Base-by-base conservation (phyloP, 257 asterid species). In the Plantago elongata region DNA sequence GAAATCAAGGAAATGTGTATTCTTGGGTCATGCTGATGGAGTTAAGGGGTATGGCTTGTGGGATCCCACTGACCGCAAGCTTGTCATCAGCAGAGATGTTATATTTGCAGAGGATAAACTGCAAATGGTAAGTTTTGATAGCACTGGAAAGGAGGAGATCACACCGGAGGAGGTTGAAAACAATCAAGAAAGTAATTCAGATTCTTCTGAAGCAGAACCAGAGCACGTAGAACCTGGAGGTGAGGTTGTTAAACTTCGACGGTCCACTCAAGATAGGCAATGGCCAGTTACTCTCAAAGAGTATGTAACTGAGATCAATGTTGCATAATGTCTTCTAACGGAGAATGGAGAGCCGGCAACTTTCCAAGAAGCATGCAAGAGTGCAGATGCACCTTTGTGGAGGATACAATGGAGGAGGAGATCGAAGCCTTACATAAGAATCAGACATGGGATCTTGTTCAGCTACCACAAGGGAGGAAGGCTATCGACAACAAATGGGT, bases 401-500 rank as follows among this genome's bases (percentile, higher is more conserved):
- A 51, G 34, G 56, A 51, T 13, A 13, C 56, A 3, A 51, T 47
- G 56, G 13, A 16, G 7, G 56, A 51, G 22, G 56, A 51, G 34
- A 51, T 51, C 3, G 56, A 51, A 16, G 34, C 56, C 56, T 51
- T 51, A 13, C 56, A 30, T 9, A 22, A 55, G 13, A 55, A 55
- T 14, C 60, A 14, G 27, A 55, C 60, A 29, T 55, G 60, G 45
- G 60, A 55, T 37, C 42, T 55, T 55, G 44, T 51, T 51, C 56
- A 51, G 56, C 22, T 51, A 51, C 56, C 56, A 51, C 34, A 30
- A 51, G 13, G 56, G 12, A 11, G 60, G 60, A 55, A 55, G 27
- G 15, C 60, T 44, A 55, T 29, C 27, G 60, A 44, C 18, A n/a
- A n/a, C n/a, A n/a, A 55, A 55, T 55, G 45, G 60, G 60, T 55